phyloP scores from a whole-genome alignment of 2,329 filamentous ascomycete species.

The Sporothrix globosa region DNA sequence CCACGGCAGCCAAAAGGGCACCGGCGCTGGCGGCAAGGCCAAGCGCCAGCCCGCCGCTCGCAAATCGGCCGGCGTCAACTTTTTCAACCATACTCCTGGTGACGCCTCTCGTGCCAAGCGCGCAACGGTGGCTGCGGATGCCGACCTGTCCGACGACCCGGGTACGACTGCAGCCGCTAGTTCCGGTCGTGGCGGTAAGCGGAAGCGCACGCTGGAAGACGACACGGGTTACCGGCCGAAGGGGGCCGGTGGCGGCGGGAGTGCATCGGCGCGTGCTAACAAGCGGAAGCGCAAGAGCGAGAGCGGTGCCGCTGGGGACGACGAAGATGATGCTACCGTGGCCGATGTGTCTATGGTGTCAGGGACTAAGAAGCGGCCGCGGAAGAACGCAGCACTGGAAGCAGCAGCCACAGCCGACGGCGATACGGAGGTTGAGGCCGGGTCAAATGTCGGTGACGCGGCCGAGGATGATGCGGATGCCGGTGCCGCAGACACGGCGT shows the following conservation, averaged over 20 bases:
- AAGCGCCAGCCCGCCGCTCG: conserved; percentile 29
- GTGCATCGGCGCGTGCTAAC: conserved; percentile 46
- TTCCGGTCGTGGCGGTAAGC: conserved; percentile 51
- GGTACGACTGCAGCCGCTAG: conserved; percentile 28
- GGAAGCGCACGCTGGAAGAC: conserved; percentile 56
- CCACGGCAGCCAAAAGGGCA: conserved; percentile 32
- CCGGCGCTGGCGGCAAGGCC: conserved; percentile 31
- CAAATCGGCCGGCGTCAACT: neutral
- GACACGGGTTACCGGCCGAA: conserved; percentile 64
- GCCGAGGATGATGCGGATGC: conserved; percentile 10
- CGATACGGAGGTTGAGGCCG: conserved; percentile 23
- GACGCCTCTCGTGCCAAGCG: conserved; percentile 32
- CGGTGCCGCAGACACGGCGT: neutral
- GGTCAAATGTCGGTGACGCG: neutral
- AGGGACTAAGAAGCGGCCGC: conserved; percentile 38
- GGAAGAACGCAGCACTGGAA: conserved; percentile 41
- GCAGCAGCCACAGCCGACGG: neutral
- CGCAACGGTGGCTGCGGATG: conserved; percentile 39
- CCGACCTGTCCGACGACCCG: conserved; percentile 35
- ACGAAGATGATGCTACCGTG: conserved; percentile 36
- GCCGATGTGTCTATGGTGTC: conserved; percentile 20
- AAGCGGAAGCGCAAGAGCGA: conserved; percentile 66
- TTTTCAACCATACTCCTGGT: neutral
- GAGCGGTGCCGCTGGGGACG: conserved; percentile 40
- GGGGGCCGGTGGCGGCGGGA: conserved; percentile 46